These are phyloP conservation scores for Pythium brachiatum DNA, from an alignment of 352 stramenopile genomes.

Conservation along the genomic window DNA sequence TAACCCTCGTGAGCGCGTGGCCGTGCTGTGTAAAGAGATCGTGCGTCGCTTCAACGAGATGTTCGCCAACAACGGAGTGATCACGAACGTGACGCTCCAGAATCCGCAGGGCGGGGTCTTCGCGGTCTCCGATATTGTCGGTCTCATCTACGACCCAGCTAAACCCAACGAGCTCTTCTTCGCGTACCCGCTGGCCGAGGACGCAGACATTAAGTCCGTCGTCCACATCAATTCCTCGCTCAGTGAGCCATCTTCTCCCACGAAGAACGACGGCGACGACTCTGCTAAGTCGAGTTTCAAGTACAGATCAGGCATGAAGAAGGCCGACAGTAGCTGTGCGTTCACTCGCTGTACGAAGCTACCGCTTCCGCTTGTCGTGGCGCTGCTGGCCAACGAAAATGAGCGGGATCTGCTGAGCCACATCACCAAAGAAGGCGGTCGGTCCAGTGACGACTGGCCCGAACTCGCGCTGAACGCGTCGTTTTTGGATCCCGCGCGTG, in stretches of 20 bases:
- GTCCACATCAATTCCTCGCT: slow-evolving; percentile 18
- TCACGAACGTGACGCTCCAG: slow-evolving; percentile 48
- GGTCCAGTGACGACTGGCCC: slow-evolving; percentile 40
- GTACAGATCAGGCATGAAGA: neutral
- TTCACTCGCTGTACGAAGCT: slow-evolving; percentile 45
- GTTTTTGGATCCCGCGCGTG: slow-evolving; percentile 41
- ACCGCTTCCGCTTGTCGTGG: slow-evolving; percentile 51
- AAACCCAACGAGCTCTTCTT: slow-evolving; percentile 31
- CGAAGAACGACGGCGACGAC: neutral
- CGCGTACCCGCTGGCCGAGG: slow-evolving; percentile 18
- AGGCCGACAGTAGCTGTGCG: neutral
- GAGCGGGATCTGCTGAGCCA: slow-evolving; percentile 50
- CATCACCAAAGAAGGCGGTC: slow-evolving; percentile 27
- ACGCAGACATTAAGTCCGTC: slow-evolving; percentile 23
- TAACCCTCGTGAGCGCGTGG: slow-evolving; percentile 43
- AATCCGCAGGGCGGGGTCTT: slow-evolving; percentile 57
- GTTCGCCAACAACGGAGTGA: slow-evolving; percentile 30
- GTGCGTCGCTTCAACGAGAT: slow-evolving; percentile 63
- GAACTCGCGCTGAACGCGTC: slow-evolving; percentile 59
- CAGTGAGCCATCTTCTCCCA: slow-evolving; percentile 2
- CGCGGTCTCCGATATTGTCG: slow-evolving; percentile 43
- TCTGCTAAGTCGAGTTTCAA: slow-evolving; percentile 2
- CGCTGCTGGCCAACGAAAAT: slow-evolving; percentile 62
- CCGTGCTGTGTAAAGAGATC: slow-evolving; percentile 48
- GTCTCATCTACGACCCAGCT: slow-evolving; percentile 27